phyloP scores from a whole-genome alignment of 1,139 yeast species.

The Candida neerlandica region DNA sequence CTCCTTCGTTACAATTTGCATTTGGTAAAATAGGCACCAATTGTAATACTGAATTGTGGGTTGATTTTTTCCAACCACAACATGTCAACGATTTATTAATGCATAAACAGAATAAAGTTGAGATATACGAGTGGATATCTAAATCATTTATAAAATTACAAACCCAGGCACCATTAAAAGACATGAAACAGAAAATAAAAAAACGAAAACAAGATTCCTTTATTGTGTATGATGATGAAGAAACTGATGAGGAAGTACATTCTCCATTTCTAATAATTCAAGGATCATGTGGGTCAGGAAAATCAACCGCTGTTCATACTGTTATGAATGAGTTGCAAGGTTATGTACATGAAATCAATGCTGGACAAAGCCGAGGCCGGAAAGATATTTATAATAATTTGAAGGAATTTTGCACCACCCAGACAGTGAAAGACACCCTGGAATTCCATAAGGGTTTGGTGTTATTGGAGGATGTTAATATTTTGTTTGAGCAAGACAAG shows the following conservation, averaged over 20 bases:
- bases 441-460: conserved; percentile 67
- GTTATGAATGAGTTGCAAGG: conserved; percentile 66
- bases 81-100: conserved; percentile 39
- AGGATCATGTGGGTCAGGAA: conserved; percentile 80
- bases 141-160: conserved; percentile 45
- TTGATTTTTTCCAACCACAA: conserved; percentile 46
- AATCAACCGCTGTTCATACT: conserved; percentile 74
- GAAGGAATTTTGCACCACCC: conserved; percentile 83
- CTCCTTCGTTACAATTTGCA: conserved; percentile 25
- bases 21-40: conserved; percentile 17
- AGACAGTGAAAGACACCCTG: conserved; percentile 60
- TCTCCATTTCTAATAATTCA: conserved; percentile 67
- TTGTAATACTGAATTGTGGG: conserved; percentile 35
- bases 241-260: conserved; percentile 40
- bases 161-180: conserved; percentile 34
- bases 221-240: conserved; percentile 34
- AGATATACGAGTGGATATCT: conserved; percentile 49
- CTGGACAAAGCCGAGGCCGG: conserved; percentile 71
- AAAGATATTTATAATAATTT: conserved; percentile 67
- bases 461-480: conserved; percentile 83
- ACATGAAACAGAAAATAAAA: conserved; percentile 23
- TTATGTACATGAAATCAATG: conserved; percentile 79
- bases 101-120: conserved; percentile 20
- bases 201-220: conserved; percentile 24
- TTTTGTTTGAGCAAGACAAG: conserved; percentile 75